phyloP scores from a whole-genome alignment of 1,139 yeast species.

The Yamadazyma siamensis region DNA sequence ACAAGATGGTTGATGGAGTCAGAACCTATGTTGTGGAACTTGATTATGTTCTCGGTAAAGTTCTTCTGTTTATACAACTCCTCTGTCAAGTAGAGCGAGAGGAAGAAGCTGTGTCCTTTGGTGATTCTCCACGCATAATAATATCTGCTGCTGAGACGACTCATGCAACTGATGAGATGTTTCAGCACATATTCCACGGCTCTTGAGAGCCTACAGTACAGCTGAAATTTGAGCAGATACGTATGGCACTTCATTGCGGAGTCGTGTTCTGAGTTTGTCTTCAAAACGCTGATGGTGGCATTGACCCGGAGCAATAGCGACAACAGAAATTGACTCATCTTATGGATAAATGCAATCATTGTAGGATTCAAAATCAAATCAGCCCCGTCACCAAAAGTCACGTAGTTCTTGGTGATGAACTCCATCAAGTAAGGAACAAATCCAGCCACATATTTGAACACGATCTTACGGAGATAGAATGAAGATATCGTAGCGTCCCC shows the following conservation, averaged over 20 bases:
- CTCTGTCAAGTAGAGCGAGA: constrained; percentile 20
- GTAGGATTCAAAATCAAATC: constrained; percentile 37
- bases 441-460: constrained; percentile 21
- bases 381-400: constrained; percentile 32
- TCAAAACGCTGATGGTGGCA: constrained; percentile 20
- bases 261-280: constrained; percentile 18
- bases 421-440: constrained; percentile 27
- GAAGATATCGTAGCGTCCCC: constrained; percentile 20
- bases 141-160: constrained; percentile 33
- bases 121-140: constrained; percentile 45
- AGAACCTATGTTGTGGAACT: constrained; percentile 2
- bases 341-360: constrained; percentile 28
- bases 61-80: constrained; percentile 18
- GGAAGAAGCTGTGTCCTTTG: constrained; percentile 31
- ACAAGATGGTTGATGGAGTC: constrained; percentile 12
- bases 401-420: constrained; percentile 24
- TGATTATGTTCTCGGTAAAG: constrained; percentile 3
- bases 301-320: constrained; percentile 20
- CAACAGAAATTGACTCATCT: constrained; percentile 25
- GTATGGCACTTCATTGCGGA: constrained; percentile 14
- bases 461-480: constrained; percentile 29
- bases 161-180: constrained; percentile 21
- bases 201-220: constrained; percentile 18
- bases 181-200: constrained; percentile 18
- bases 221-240: constrained; percentile 18